Percentiles rank a stretch among this genome's conserved stretches.
Evolutionary conservation across 1,284 basidiomycete genomes (phyloP).

Genomic region (Singerocomus rubriflavus): DNA sequence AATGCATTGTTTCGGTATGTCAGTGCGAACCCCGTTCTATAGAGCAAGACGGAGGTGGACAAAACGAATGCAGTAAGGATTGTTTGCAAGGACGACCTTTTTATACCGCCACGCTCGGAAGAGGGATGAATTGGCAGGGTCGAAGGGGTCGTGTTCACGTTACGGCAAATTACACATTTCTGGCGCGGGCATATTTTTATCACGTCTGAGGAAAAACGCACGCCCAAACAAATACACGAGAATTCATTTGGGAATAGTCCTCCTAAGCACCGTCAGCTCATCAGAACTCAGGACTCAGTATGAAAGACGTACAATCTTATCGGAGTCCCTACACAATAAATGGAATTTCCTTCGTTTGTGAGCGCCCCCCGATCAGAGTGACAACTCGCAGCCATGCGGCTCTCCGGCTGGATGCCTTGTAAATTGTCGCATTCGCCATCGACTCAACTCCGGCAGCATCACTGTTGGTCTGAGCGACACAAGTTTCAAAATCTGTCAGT

Average conservation of each 20-base stretch:
- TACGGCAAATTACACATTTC: constrained; percentile 7
- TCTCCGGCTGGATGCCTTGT: too few relatives aligned
- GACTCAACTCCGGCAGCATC: too few relatives aligned
- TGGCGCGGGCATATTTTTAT: neutral
- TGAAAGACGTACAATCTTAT: neutral
- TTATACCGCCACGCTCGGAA: constrained; percentile 19
- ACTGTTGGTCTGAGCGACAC: too few relatives aligned
- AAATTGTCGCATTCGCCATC: too few relatives aligned
- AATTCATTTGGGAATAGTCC: neutral
- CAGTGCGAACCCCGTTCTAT: constrained; percentile 6
- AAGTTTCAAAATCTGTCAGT: too few relatives aligned
- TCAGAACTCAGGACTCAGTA: neutral
- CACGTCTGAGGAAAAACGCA: neutral
- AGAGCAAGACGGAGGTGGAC: constrained; percentile 5
- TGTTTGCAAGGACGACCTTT: constrained; percentile 9
- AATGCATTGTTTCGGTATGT: constrained; percentile 20
- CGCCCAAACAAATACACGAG: neutral
- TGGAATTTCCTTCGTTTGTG: neutral
- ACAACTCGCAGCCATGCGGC: too few relatives aligned
- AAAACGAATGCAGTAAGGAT: constrained; percentile 2
- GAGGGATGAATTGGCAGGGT: constrained; percentile 10
- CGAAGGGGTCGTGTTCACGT: neutral
- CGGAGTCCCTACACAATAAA: too few relatives aligned
- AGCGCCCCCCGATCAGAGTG: too few relatives aligned
- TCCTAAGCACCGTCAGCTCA: too few relatives aligned